A percentile compares a stretch with the other conserved stretches of the same genome.
phyloP scores from a whole-genome alignment of 1,284 basidiomycete genomes.

The Pseudozyma pruni region DNA sequence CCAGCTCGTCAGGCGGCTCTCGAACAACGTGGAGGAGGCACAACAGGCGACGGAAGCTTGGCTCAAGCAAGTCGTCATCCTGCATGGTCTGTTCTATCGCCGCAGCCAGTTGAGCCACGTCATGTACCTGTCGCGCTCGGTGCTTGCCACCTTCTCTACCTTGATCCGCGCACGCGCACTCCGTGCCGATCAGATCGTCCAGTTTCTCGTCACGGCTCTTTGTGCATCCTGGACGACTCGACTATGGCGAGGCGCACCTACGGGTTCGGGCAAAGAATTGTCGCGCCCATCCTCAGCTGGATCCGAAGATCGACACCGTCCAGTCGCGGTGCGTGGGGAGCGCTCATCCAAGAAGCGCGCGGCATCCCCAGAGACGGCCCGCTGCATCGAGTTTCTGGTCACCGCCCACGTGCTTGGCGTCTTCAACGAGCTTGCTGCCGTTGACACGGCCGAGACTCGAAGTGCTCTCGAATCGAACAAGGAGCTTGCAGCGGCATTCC shows the following conservation, averaged over 20 bases:
- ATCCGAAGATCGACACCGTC: conserved; percentile 40
- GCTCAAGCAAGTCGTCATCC: conserved; percentile 46
- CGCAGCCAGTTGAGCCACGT: conserved; percentile 45
- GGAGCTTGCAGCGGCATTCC: conserved; percentile 52
- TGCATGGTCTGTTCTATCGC: conserved; percentile 59
- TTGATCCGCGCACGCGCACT: conserved; percentile 43
- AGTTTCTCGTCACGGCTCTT: conserved; percentile 56
- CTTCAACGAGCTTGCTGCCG: conserved; percentile 76
- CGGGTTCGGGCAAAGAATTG: conserved; percentile 17
- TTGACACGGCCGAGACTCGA: conserved; percentile 73
- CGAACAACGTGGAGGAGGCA: conserved; percentile 19
- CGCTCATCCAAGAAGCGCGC: conserved; percentile 32
- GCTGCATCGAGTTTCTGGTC: conserved; percentile 75
- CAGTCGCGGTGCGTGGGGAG: conserved; percentile 74
- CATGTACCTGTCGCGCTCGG: conserved; percentile 49
- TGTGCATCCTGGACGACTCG: conserved; percentile 59
- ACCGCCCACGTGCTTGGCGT: conserved; percentile 80
- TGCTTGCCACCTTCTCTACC: conserved; percentile 44
- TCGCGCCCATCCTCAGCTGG: conserved; percentile 26
- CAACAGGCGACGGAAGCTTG: conserved; percentile 29
- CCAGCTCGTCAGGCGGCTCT: conserved; percentile 22
- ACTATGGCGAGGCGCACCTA: conserved; percentile 47
- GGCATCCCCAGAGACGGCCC: conserved; percentile 30
- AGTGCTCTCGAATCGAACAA: conserved; percentile 72
- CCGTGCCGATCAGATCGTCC: conserved; percentile 58